Conservation (phyloP, 305 asterid genomes). For the Rubia occidens region DNA sequence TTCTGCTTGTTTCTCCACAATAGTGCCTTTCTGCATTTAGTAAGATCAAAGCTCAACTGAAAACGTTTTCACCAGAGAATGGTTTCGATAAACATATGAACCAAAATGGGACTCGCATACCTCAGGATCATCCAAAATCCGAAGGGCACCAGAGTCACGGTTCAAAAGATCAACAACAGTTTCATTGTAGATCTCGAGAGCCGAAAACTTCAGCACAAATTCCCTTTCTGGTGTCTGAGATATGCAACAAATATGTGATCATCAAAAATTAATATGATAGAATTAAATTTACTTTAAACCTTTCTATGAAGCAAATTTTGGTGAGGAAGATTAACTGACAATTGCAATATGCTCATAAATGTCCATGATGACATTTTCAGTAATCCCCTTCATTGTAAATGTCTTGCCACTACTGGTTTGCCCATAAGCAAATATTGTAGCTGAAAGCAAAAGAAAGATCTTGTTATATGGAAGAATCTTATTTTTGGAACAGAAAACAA, state of each 20-base stretch:
- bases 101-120: conserved; percentile 23
- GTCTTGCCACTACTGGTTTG: conserved; percentile 98
- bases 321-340: conserved; percentile 32
- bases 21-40: conserved; percentile 71
- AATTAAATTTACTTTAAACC: background rate
- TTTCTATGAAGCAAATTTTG: conserved; percentile 8
- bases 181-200: conserved; percentile 89
- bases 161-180: conserved; percentile 86
- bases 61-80: background rate
- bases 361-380: conserved; percentile 74
- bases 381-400: conserved; percentile 87
- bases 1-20: conserved; percentile 74
- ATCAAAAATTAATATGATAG: conserved; percentile 12
- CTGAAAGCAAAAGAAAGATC: conserved; percentile 34
- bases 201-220: conserved; percentile 72
- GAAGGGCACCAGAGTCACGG: conserved; percentile 72
- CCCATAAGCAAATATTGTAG: conserved; percentile 90
- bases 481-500: background rate
- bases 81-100: conserved; percentile 4
- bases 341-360: conserved; percentile 57
- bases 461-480: background rate
- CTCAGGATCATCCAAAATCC: conserved; percentile 93
- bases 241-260: conserved; percentile 18
- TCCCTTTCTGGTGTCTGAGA: conserved; percentile 74
- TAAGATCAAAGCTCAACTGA: background rate